phyloP scores from a whole-genome alignment of 495 filamentous ascomycete species.

The Aspergillus bertholletiae region DNA sequence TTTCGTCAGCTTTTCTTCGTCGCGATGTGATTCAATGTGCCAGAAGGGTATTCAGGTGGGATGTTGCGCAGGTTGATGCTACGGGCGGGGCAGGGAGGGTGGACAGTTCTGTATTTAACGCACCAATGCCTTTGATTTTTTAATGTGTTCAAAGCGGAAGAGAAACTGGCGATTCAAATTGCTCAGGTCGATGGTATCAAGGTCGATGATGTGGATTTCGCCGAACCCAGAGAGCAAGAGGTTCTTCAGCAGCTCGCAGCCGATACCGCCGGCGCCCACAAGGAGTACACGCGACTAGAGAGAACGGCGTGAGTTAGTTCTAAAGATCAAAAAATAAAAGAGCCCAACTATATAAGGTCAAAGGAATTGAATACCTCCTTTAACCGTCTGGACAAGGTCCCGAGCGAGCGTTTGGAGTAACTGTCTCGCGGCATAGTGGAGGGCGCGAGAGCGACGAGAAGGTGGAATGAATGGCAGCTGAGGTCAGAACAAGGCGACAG shows the following conservation, averaged over 20 bases:
- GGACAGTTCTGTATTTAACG: slow-evolving; percentile 23
- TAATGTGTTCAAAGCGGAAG: slow-evolving; percentile 96
- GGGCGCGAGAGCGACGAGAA: slow-evolving; percentile 6
- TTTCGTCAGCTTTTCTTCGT: slow-evolving; percentile 16
- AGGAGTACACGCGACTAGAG: slow-evolving; percentile 81
- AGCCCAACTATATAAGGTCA: too few relatives aligned
- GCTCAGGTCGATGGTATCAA: slow-evolving; percentile 96
- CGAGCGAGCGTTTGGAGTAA: slow-evolving; percentile 60
- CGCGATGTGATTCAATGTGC: background rate
- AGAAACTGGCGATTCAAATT: slow-evolving; percentile 98
- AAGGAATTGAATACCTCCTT: slow-evolving; percentile 54
- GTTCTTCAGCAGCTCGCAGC: slow-evolving; percentile 97
- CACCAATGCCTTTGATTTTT: slow-evolving; percentile 93
- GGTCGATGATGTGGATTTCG: slow-evolving; percentile 92
- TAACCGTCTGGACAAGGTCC: slow-evolving; percentile 55
- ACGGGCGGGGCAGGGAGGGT: slow-evolving; percentile 6
- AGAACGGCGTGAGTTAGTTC: too few relatives aligned
- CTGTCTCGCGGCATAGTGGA: slow-evolving; percentile 50
- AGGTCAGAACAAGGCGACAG: slow-evolving; percentile 7
- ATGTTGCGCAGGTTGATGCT: slow-evolving; percentile 1
- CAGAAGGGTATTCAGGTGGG: background rate
- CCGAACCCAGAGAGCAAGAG: slow-evolving; percentile 91
- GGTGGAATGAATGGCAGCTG: slow-evolving; percentile 5
- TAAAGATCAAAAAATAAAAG: too few relatives aligned
- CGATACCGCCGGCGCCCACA: slow-evolving; percentile 95